A percentile compares a stretch with the other conserved stretches of the same genome.
phyloP scores from a whole-genome alignment of 768 basidiomycete genomes.

The Lepiota brunneoincarnata region DNA sequence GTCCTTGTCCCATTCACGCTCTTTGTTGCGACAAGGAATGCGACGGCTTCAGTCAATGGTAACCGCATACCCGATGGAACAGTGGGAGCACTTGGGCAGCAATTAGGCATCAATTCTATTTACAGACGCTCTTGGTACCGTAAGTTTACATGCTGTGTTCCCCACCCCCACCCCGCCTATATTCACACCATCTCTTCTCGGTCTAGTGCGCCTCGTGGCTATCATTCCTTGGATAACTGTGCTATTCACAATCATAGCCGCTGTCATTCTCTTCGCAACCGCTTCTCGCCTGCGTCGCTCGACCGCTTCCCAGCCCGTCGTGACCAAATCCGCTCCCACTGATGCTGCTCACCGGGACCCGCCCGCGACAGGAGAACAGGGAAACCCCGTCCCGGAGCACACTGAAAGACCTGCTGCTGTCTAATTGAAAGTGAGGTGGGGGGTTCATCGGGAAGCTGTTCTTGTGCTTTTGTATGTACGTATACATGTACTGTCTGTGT shows the following conservation, averaged over 20 bases:
- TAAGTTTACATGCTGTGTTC: too few relatives aligned
- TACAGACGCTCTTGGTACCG: not conserved
- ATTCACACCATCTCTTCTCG: not conserved
- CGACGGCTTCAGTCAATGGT: constrained; percentile 32
- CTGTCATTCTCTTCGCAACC: constrained; percentile 1
- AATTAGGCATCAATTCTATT: not conserved
- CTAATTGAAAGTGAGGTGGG: too few relatives aligned
- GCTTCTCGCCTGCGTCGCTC: not conserved
- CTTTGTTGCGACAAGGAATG: constrained; percentile 37
- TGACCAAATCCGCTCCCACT: not conserved
- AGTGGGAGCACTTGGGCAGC: not conserved
- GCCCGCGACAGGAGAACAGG: not conserved
- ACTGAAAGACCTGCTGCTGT: not conserved
- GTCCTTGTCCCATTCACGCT: constrained; percentile 40
- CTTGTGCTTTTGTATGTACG: too few relatives aligned
- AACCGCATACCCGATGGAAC: constrained; percentile 24
- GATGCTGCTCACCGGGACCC: not conserved
- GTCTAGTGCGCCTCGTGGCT: constrained; percentile 8
- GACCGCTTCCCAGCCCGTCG: not conserved
- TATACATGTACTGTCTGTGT: too few relatives aligned
- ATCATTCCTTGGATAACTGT: constrained; percentile 9
- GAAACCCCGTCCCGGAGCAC: not conserved
- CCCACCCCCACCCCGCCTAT: not conserved
- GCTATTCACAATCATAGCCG: constrained; percentile 4
- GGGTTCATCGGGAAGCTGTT: too few relatives aligned